Evolutionary conservation across 2,329 filamentous ascomycete species (phyloP).

Genomic region (Cladobotryum mycophilum): DNA sequence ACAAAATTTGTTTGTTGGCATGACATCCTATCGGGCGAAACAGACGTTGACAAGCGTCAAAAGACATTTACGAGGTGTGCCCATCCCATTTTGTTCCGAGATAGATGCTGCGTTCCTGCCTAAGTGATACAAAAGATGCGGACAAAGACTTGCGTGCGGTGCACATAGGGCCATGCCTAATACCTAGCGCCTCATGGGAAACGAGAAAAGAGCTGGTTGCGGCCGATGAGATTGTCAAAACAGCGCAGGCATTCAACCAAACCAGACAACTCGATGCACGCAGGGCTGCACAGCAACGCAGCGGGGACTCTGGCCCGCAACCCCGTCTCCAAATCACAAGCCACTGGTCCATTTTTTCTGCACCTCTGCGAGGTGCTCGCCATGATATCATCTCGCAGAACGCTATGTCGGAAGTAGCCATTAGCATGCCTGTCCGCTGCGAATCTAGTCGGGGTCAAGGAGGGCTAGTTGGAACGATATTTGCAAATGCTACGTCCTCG

Average conservation of each 20-base stretch:
- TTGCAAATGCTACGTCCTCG: neutral
- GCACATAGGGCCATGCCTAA: neutral
- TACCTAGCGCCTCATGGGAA: neutral
- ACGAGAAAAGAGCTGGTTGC: neutral
- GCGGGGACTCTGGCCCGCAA: conserved; percentile 9
- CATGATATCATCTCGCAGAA: conserved; percentile 30
- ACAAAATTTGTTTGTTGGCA: neutral
- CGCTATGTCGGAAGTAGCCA: conserved; percentile 15
- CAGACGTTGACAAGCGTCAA: neutral
- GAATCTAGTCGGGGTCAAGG: conserved; percentile 9
- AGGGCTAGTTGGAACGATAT: conserved; percentile 4
- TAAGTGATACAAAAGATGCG: conserved; percentile 1
- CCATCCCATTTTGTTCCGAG: neutral
- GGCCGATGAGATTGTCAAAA: neutral
- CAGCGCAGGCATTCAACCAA: neutral
- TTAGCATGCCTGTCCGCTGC: conserved; percentile 12
- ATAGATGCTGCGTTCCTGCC: conserved; percentile 5
- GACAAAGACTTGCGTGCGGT: neutral
- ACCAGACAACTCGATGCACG: neutral
- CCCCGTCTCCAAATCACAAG: conserved; percentile 12
- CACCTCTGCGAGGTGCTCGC: conserved; percentile 1
- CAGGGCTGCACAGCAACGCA: conserved; percentile 8
- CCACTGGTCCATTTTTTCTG: conserved; percentile 3
- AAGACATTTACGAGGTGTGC: neutral
- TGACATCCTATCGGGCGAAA: neutral